phyloP scores from a whole-genome alignment of 768 basidiomycete species.

The Suillus weaverae region DNA sequence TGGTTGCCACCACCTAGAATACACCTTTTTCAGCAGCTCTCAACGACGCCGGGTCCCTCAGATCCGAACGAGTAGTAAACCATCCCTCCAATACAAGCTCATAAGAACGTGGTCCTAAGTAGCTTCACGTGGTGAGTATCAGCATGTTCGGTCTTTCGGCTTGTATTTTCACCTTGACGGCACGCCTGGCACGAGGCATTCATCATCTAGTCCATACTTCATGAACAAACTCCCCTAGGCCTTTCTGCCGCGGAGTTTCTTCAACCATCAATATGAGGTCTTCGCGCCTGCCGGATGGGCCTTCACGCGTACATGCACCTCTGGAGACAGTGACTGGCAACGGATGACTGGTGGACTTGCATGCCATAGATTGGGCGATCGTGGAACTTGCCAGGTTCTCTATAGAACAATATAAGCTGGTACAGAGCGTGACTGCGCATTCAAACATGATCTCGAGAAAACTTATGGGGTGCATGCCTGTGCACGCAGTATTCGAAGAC shows the following conservation, averaged over 20 bases:
- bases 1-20: not conserved
- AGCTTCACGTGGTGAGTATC: not conserved
- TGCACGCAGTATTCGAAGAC: not conserved
- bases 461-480: not conserved
- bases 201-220: not conserved
- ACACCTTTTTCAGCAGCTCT: not conserved
- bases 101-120: not conserved
- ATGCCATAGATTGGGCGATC: not conserved
- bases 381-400: not conserved
- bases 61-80: not conserved
- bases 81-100: not conserved
- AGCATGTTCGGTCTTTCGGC: not conserved
- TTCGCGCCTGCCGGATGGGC: not conserved
- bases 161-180: not conserved
- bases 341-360: not conserved
- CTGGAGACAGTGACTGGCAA: not conserved
- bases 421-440: not conserved
- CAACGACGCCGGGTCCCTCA: not conserved
- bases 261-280: not conserved
- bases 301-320: not conserved
- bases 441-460: not conserved
- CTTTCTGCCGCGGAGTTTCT: not conserved
- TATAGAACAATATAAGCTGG: not conserved
- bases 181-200: not conserved
- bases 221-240: not conserved